Conservation (phyloP, 1,284 basidiomycete species). For the Testicularia cyperi region DNA sequence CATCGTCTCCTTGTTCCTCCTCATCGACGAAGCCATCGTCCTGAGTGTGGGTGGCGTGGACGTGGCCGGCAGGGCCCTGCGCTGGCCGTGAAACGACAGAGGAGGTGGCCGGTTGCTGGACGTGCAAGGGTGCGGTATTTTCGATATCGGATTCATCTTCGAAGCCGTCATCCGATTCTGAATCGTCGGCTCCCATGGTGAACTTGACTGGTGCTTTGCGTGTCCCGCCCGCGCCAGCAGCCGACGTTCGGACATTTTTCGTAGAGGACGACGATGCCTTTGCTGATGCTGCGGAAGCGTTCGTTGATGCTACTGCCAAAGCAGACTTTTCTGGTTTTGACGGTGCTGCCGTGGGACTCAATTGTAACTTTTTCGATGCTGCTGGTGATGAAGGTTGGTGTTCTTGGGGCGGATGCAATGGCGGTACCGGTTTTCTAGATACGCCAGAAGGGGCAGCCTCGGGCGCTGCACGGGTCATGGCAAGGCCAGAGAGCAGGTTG, state of each 20-base stretch:
- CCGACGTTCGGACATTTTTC: too few relatives aligned
- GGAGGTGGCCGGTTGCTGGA: conserved; percentile 1
- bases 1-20: conserved; percentile 43
- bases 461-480: conserved; percentile 38
- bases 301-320: neutral
- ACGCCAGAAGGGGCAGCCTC: conserved; percentile 16
- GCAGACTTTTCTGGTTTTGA: neutral
- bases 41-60: too few relatives aligned
- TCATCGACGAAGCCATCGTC: conserved; percentile 7
- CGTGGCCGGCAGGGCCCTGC: too few relatives aligned
- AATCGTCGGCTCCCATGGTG: conserved; percentile 53
- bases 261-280: too few relatives aligned
- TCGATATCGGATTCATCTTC: conserved; percentile 39
- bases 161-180: conserved; percentile 45
- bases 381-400: too few relatives aligned
- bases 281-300: conserved; percentile 6
- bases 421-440: conserved; percentile 28
- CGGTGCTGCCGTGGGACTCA: too few relatives aligned
- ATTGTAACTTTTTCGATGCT: too few relatives aligned
- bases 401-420: conserved; percentile 1
- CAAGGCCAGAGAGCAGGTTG: conserved; percentile 32
- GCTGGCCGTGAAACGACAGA: too few relatives aligned
- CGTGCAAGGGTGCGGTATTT: too few relatives aligned
- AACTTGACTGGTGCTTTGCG: conserved; percentile 48
- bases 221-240: too few relatives aligned